Evolutionary conservation across 176 grass and related monocot species (phyloP).

Genomic region (Sorghum bicolor): Sorghum_bicolor_NCBIv3 NC_012877.2:45500001-45500500

Average conservation of each 20-base stretch:
- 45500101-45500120: neutral
- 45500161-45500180: neutral
- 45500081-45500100: neutral
- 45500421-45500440: too few relatives aligned
- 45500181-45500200: neutral
- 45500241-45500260: too few relatives aligned
- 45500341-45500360: too few relatives aligned
- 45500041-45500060: neutral
- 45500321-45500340: too few relatives aligned
- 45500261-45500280: neutral
- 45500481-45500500: too few relatives aligned
- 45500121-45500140: neutral
- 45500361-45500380: too few relatives aligned
- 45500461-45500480: too few relatives aligned
- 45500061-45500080: neutral
- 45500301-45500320: too few relatives aligned
- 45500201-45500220: neutral
- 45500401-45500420: too few relatives aligned
- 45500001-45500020: neutral
- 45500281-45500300: neutral
- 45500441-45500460: too few relatives aligned
- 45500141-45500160: neutral
- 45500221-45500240: neutral
- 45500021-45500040: neutral
- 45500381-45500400: too few relatives aligned